phyloP scores from a whole-genome alignment of 768 basidiomycete species.

The Russula virescens region DNA sequence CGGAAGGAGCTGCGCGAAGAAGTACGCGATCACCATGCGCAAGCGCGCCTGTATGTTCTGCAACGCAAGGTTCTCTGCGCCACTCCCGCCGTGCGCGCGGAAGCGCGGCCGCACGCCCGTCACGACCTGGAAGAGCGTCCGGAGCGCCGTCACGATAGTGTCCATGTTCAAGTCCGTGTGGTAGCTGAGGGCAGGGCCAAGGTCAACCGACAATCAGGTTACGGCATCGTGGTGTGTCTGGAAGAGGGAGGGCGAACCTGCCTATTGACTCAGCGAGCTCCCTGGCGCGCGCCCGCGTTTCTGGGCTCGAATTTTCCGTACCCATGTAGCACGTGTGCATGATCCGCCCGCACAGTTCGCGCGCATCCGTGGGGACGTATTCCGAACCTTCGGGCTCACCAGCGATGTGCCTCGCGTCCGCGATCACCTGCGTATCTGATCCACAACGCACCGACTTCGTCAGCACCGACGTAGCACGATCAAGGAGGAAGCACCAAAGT shows the following conservation, averaged over 20 bases:
- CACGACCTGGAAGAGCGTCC: slow-evolving; percentile 76
- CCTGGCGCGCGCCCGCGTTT: slow-evolving; percentile 83
- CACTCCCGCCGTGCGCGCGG: slow-evolving; percentile 78
- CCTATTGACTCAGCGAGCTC: slow-evolving; percentile 85
- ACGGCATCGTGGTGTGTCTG: background rate
- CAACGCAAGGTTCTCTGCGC: slow-evolving; percentile 89
- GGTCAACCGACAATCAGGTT: background rate
- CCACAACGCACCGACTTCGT: background rate
- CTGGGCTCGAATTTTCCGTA: slow-evolving; percentile 87
- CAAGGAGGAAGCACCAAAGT: background rate
- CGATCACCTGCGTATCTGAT: slow-evolving; percentile 74
- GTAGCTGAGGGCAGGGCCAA: slow-evolving; percentile 49
- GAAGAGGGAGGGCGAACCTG: slow-evolving; percentile 56
- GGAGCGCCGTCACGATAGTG: slow-evolving; percentile 75
- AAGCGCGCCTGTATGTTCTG: slow-evolving; percentile 97
- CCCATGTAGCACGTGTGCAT: slow-evolving; percentile 99
- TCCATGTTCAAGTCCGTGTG: slow-evolving; percentile 98
- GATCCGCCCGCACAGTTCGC: slow-evolving; percentile 78
- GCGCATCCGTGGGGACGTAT: slow-evolving; percentile 82
- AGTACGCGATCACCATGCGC: slow-evolving; percentile 90
- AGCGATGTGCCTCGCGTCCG: slow-evolving; percentile 82
- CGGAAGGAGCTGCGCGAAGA: slow-evolving; percentile 92
- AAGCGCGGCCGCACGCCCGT: slow-evolving; percentile 72
- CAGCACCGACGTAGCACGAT: background rate
- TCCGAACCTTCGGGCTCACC: slow-evolving; percentile 77